Conservation (phyloP, 2,329 filamentous ascomycete species). For the Ceratocystis huliohia region DNA sequence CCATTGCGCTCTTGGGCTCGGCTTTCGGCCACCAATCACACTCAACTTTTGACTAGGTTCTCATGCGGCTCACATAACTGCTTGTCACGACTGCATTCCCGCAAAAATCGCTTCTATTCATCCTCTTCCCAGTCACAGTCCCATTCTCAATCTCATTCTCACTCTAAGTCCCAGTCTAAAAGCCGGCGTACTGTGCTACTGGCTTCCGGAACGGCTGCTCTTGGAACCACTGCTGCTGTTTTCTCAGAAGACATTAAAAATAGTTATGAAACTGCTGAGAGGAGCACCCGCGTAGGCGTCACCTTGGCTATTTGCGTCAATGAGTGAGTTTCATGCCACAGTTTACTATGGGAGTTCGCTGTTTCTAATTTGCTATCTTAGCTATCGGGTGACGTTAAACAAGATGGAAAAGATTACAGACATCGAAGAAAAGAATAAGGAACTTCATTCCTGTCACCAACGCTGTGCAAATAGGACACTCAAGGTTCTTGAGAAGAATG, state of each 20-base stretch:
- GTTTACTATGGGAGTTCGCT: constrained; percentile 4
- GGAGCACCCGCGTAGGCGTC: constrained; percentile 64
- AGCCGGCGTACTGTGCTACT: constrained; percentile 32
- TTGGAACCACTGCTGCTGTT: constrained; percentile 37
- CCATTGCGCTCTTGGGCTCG: constrained; percentile 18
- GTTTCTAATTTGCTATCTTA: constrained; percentile 29
- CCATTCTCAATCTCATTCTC: not conserved
- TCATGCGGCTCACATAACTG: not conserved
- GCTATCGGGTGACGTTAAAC: constrained; percentile 79
- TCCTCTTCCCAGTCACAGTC: not conserved
- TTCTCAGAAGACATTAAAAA: constrained; percentile 61
- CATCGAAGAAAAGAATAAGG: constrained; percentile 49
- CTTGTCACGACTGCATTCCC: not conserved
- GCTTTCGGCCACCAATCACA: constrained; percentile 11
- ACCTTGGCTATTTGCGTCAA: constrained; percentile 73
- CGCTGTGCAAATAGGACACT: constrained; percentile 83
- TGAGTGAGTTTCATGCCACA: constrained; percentile 45
- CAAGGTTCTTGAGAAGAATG: constrained; percentile 81
- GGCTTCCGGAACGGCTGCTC: constrained; percentile 40
- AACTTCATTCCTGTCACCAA: constrained; percentile 75
- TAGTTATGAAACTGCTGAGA: constrained; percentile 59
- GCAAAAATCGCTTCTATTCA: constrained; percentile 14
- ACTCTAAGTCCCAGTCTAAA: not conserved
- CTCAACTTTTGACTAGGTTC: not conserved
- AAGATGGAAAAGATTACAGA: constrained; percentile 49